A percentile compares a stretch with the other conserved stretches of the same genome.
phyloP scores from a whole-genome alignment of 768 basidiomycete species.

The Mycena epipterygia region DNA sequence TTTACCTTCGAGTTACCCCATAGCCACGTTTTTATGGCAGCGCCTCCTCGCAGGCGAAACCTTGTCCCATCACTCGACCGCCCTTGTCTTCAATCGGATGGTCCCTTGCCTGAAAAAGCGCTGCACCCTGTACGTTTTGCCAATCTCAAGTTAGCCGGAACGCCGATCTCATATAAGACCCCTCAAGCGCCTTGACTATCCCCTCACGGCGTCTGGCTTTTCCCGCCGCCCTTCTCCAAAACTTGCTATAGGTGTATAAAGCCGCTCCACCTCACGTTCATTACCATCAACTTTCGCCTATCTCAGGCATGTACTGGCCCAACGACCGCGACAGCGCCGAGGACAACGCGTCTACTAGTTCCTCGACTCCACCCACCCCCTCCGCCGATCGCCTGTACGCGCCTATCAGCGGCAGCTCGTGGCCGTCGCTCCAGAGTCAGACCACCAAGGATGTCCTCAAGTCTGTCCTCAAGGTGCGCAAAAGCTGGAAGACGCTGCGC shows the following conservation, averaged over 20 bases:
- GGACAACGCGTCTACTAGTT: conserved; percentile 29
- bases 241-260: conserved; percentile 7
- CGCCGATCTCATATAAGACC: conserved; percentile 26
- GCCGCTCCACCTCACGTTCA: conserved; percentile 3
- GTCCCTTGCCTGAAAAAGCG: conserved; percentile 30
- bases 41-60: conserved; percentile 30
- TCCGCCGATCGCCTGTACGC: conserved; percentile 31
- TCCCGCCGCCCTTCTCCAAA: background rate
- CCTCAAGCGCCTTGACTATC: conserved; percentile 10
- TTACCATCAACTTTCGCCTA: conserved; percentile 1
- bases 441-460: conserved; percentile 72
- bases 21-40: conserved; percentile 32
- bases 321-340: conserved; percentile 27
- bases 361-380: conserved; percentile 32
- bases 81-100: conserved; percentile 30
- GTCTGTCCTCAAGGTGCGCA: conserved; percentile 76
- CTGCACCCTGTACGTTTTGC: conserved; percentile 22
- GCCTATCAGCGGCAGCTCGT: conserved; percentile 21
- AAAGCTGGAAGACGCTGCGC: conserved; percentile 82
- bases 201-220: conserved; percentile 2
- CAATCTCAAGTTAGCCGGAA: conserved; percentile 26
- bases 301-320: conserved; percentile 30
- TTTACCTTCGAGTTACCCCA: conserved; percentile 28
- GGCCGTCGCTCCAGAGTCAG: conserved; percentile 47
- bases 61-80: conserved; percentile 27